phyloP scores from a whole-genome alignment of 768 basidiomycete genomes.

The Arthromyces matolae region DNA sequence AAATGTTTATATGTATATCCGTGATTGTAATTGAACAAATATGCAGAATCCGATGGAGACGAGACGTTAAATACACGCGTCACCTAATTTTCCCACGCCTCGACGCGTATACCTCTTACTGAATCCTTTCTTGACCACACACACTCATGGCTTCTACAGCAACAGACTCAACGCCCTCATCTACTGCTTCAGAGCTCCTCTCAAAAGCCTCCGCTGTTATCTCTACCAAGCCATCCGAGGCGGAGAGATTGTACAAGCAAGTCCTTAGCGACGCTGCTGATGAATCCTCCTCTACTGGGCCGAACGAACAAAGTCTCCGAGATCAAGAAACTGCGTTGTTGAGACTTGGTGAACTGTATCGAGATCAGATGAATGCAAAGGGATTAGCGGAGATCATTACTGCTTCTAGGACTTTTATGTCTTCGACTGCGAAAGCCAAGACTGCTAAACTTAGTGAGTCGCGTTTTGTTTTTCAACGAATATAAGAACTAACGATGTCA shows the following conservation, averaged over 20 bases:
- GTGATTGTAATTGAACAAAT: too few relatives aligned
- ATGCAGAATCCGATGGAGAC: too few relatives aligned
- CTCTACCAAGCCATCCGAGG: constrained; percentile 49
- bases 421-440: constrained; percentile 94
- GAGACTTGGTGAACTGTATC: constrained; percentile 82
- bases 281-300: constrained; percentile 13
- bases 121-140: constrained; percentile 3
- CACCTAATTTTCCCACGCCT: constrained; percentile 32
- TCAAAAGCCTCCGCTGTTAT: constrained; percentile 51
- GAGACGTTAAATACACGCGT: too few relatives aligned
- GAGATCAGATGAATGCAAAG: constrained; percentile 81
- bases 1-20: too few relatives aligned
- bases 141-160: too few relatives aligned
- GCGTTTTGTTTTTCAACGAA: not conserved
- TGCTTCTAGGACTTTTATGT: constrained; percentile 80
- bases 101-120: constrained; percentile 27
- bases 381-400: constrained; percentile 86
- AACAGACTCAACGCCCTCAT: constrained; percentile 23
- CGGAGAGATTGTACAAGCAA: constrained; percentile 73
- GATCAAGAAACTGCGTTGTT: constrained; percentile 85
- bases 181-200: constrained; percentile 44
- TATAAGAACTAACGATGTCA: constrained; percentile 23
- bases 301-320: constrained; percentile 43
- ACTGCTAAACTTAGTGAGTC: constrained; percentile 89
- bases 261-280: constrained; percentile 47